Percentiles rank a stretch among this genome's conserved stretches.
phyloP scores from a whole-genome alignment of 75 land plant species.

The Sequoiadendron giganteum region DNA sequence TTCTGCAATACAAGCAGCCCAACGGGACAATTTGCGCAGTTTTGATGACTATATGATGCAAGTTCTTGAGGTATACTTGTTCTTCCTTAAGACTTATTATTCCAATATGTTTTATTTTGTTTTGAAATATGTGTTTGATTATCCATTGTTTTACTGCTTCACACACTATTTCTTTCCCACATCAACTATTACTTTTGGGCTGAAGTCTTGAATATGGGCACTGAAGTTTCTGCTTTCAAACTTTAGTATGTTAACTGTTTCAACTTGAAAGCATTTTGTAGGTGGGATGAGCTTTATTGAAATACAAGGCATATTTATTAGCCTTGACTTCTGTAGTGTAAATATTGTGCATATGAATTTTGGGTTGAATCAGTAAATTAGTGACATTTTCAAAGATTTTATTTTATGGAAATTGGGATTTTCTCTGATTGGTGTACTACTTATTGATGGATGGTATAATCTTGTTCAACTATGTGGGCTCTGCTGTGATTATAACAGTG shows the following conservation, averaged over 20 bases:
- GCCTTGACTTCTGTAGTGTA: not conserved
- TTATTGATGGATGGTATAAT: not conserved
- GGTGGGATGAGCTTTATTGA: not conserved
- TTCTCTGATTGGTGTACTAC: not conserved
- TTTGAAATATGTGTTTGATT: not conserved
- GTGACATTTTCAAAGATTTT: not conserved
- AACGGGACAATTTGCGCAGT: conserved; percentile 82
- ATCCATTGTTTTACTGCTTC: not conserved
- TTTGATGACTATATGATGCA: conserved; percentile 96
- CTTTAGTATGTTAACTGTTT: not conserved
- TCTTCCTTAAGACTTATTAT: not conserved
- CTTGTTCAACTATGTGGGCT: not conserved
- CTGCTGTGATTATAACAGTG: not conserved
- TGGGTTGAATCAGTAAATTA: not conserved
- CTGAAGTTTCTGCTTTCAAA: not conserved
- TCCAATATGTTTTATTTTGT: not conserved
- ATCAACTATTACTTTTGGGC: not conserved
- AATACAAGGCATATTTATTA: not conserved
- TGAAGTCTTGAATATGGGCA: not conserved
- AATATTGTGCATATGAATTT: not conserved
- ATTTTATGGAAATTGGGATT: not conserved
- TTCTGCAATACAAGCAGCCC: conserved; percentile 96
- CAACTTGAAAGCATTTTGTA: not conserved
- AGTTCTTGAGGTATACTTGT: conserved; percentile 62
- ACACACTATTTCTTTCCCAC: not conserved